Evolutionary conservation across 306 rosid genomes (phyloP), one percentile per base, ranked within the genome.

Genomic region (Comarum palustre): DNA sequence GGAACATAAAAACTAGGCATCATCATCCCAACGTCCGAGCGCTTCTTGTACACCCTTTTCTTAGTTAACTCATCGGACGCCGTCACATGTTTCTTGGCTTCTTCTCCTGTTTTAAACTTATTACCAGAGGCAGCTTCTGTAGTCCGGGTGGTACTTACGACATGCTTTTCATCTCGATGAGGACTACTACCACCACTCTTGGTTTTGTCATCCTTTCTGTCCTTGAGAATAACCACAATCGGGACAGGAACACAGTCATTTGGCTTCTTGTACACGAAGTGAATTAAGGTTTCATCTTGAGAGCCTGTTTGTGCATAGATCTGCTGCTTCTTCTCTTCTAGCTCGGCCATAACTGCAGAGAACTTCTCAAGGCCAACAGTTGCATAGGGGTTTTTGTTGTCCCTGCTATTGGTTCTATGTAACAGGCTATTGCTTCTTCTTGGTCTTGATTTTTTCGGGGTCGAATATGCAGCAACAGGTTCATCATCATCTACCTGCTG

Each of bases 321-420:
- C 83, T 81, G 82, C 68, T 86, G 85, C 55, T 92, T 87, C 70
- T 75, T 88, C 70, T 88, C 84, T 25, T 92, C 89, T 14, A 95
- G 93, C 74, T 95, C 97, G 12, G 89, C 88, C 20, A 92, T 29
- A 57, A 92, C 90, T 2, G 82, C 89, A 24, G 97, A 87, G 69
- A 90, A 95, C 36, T 90, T 92, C 66, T 95, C 99, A 0, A 84
- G 87, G 52, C 99, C 99, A 13, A 86, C 71, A 9, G 72, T 70
- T 9, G 99, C 74, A 68, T 83, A 95, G 0, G 99, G 99, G 71
- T 95, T 84, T 66, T 79, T 90, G 77, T 69, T 79, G 63, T 70
- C 79, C 75, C 17, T 82, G 68, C 43, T 47, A 31, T 80, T 76
- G 48, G 31, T 24, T 41, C 51, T 81, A 79, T 46, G 48, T 16